Base-by-base conservation (phyloP, 768 basidiomycete species). In the Russula sp. region DNA sequence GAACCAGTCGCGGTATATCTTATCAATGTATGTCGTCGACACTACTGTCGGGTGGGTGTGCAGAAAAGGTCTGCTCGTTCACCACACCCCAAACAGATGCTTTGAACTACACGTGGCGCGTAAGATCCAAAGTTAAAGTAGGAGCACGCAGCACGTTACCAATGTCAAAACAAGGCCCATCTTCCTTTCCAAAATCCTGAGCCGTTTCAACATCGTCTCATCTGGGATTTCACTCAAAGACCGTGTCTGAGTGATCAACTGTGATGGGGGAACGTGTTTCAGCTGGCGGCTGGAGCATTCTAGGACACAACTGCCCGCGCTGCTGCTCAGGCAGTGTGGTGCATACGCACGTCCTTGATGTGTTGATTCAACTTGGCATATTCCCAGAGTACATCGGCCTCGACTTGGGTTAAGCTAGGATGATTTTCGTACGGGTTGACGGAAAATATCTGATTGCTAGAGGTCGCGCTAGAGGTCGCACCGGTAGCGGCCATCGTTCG, bases 71-170 rank as follows among this genome's bases (percentile, higher is more conserved):
- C 68, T 89, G 87, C 68, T 91, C 87, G 71, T 88, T 90, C 71
- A 97, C 87, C 57, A 95, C 88, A 14, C 88, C 91, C 93, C 93
- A 96, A 1, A 96, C 93, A 11, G 95, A 96, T 0, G 89, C 93
- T 75, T 97, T 95, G 83, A 94, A 98, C 92, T 94, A 67, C 7
- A 38, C 20, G 29, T 8, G 8, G 36, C 35, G 36, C 32, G 41
- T 47, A 16, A 16, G 32, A 32, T n/a, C n/a, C 22, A 9, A 36
- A 20, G 35, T 7, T n/a, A 2, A 4, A 6, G 3, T 11, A 32
- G 16, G 1, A 22, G 9, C 4, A 46, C 11, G 10, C 22, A 5
- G 3, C 16, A 14, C 7, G 16, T 41, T 20, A 94, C 94, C 73
- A 99, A 75, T 0, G 95, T 98, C 72, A 98, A 75, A 0, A 98